Evolutionary conservation across 129 eudicot species (phyloP).

Genomic region (Dittrichia graveolens): DNA sequence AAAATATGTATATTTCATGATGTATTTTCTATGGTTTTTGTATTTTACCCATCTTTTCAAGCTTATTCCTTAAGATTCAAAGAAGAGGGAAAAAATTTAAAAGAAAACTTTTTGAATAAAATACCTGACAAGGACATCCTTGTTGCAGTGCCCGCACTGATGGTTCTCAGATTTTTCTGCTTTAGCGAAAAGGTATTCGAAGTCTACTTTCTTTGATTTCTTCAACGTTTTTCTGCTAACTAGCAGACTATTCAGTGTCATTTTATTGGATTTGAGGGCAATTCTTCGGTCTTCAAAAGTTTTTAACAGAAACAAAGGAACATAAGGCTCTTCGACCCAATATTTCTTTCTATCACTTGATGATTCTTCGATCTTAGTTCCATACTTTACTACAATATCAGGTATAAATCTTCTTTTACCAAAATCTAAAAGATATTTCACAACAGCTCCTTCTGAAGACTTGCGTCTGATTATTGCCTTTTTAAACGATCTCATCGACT

Average conservation of each 20-base stretch:
- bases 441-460: constrained; percentile 52
- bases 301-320: constrained; percentile 83
- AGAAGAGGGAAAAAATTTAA: too few relatives aligned
- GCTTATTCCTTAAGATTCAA: background rate
- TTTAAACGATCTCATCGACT: constrained; percentile 68
- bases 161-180: constrained; percentile 57
- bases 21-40: background rate
- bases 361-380: constrained; percentile 64
- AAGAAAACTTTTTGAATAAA: background rate
- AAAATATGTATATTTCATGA: background rate
- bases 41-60: background rate
- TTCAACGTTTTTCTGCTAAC: constrained; percentile 35
- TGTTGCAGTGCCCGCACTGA: constrained; percentile 81
- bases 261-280: constrained; percentile 58
- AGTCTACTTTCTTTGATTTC: constrained; percentile 51
- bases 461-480: constrained; percentile 78
- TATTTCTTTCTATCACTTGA: constrained; percentile 69
- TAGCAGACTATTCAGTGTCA: constrained; percentile 34
- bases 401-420: constrained; percentile 94
- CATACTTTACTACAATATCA: constrained; percentile 65
- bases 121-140: constrained; percentile 82
- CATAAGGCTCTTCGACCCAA: constrained; percentile 85
- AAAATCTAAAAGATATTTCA: constrained; percentile 87
- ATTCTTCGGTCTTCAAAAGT: constrained; percentile 78
- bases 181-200: constrained; percentile 75